Conservation (phyloP, 2,329 filamentous ascomycete species). For the Microascus cirrosus region DNA sequence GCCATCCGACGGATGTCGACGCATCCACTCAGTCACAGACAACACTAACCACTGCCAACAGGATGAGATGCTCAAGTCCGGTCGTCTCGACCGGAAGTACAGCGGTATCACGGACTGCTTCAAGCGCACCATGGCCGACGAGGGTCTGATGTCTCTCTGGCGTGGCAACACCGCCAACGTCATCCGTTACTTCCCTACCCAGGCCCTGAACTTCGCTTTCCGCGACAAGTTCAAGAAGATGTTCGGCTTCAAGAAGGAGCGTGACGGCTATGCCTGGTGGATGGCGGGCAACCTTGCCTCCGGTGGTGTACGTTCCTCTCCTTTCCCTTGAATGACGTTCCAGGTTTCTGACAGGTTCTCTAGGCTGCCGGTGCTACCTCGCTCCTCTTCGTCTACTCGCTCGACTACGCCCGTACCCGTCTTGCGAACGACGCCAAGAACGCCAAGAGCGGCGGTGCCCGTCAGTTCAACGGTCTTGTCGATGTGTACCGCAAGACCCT, state of each 20-base stretch:
- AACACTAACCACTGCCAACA: constrained; percentile 27
- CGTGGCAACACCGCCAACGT: constrained; percentile 99
- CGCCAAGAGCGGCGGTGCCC: constrained; percentile 91
- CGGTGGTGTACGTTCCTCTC: constrained; percentile 72
- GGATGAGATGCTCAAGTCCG: constrained; percentile 99
- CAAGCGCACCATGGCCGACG: constrained; percentile 74
- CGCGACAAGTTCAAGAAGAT: constrained; percentile 99
- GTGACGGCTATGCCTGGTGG: constrained; percentile 97
- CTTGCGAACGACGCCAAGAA: constrained; percentile 99
- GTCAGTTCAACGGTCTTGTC: constrained; percentile 99
- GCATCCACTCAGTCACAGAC: no score
- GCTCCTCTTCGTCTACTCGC: constrained; percentile 99
- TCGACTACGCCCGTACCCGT: constrained; percentile 99
- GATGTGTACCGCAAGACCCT: constrained; percentile 99
- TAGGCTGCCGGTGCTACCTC: constrained; percentile 97
- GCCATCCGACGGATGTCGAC: no score
- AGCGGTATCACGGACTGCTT: constrained; percentile 92
- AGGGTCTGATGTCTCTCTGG: constrained; percentile 95
- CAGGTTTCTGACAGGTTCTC: constrained; percentile 1
- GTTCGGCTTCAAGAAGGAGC: constrained; percentile 99
- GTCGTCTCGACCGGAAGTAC: constrained; percentile 98
- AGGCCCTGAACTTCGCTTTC: constrained; percentile 99
- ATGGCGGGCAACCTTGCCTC: constrained; percentile 99
- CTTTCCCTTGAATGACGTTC: neutral
- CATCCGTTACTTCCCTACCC: constrained; percentile 99